Base-by-base conservation (phyloP, 495 filamentous ascomycete species). In the Hypoxylon perforatum region DNA sequence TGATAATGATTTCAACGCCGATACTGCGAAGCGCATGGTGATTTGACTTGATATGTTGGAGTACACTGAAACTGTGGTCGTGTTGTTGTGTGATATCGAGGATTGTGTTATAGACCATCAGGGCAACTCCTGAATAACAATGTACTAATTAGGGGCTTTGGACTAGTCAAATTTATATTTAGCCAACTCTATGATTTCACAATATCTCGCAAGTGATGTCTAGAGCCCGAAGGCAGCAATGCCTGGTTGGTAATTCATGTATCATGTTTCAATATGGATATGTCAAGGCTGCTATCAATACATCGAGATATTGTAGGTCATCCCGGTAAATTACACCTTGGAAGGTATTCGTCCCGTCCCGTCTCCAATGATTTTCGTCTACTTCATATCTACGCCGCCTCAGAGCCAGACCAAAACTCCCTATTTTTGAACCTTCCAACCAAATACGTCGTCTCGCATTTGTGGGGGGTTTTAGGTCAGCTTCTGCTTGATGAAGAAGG, bases 401-500 rank as follows among this genome's bases (percentile, higher is more conserved):
- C 15, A 10, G 3, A 49, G 3, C 18, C 12, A 49, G 21, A 22
- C 17, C 22, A 1, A 19, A 4, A 23, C 46, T 25, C 18, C 28
- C 45, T 22, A 38, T 30, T 52, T 46, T 52, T 12, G 57, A 15
- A 33, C 25, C 25, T 15, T 57, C 19, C 19, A 1, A 44, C 18
- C 4, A 38, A 15, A 22, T 17, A 22, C 36, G 49, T 52, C 25
- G n/a, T n/a, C n/a, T n/a, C n/a, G n/a, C n/a, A 14, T 39, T 14
- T 39, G 11, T 35, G 33, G 48, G n/a, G n/a, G n/a, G n/a, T n/a
- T n/a, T 54, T 65, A 95, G 46, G 95, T 98, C 73, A 99, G 85
- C 83, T 99, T 99, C 82, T 99, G 95, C 86, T 99, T 99, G 83
- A 99, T 99, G 82, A 99, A 99, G 84, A 99, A 99, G 19, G 92